Evolutionary conservation across 2,329 filamentous ascomycete genomes (phyloP).

Genomic region (Diaporthe sp.): DNA sequence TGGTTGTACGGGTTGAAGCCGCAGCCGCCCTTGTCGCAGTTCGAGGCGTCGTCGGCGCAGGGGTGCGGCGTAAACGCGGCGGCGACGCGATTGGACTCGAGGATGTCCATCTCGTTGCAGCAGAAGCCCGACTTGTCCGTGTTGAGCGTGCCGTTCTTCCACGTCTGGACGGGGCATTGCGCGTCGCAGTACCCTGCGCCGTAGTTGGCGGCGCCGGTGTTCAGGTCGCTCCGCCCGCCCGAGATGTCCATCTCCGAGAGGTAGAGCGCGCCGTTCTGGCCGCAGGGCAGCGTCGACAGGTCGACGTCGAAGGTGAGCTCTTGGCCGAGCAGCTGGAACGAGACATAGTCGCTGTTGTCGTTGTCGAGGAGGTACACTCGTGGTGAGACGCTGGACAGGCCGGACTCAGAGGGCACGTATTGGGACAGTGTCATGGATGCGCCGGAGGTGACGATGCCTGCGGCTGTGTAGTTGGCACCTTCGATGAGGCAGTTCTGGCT

Average conservation of each 20-base stretch:
- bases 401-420: conserved; percentile 42
- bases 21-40: conserved; percentile 65
- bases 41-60: conserved; percentile 58
- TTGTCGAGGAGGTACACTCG: conserved; percentile 63
- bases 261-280: conserved; percentile 70
- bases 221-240: conserved; percentile 61
- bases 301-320: conserved; percentile 76
- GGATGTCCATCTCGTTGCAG: conserved; percentile 64
- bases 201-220: conserved; percentile 54
- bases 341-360: conserved; percentile 40
- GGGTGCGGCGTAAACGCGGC: conserved; percentile 70
- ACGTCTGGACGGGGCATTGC: conserved; percentile 54
- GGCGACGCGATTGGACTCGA: conserved; percentile 70
- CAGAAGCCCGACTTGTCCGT: conserved; percentile 58
- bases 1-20: conserved; percentile 55
- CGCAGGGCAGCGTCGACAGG: conserved; percentile 70
- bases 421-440: conserved; percentile 46
- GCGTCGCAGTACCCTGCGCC: conserved; percentile 61
- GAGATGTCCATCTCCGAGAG: conserved; percentile 54
- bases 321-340: conserved; percentile 68
- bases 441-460: conserved; percentile 44
- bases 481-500: conserved; percentile 63
- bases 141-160: conserved; percentile 55
- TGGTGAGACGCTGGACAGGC: conserved; percentile 46
- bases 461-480: conserved; percentile 56